phyloP scores from a whole-genome alignment of 306 rosid genomes.

The Cucumis sativus region Cucumber_9930_V3 NC_026658.2:4133501-4134000 shows the following conservation, averaged over 20 bases:
- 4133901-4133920: no score
- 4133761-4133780: conserved; percentile 62
- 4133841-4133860: not conserved
- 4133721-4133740: not conserved
- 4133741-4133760: conserved; percentile 15
- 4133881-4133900: no score
- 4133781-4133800: conserved; percentile 59
- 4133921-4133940: no score
- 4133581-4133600: not conserved
- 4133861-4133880: no score
- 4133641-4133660: not conserved
- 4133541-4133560: conserved; percentile 94
- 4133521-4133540: conserved; percentile 90
- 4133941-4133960: not conserved
- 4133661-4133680: not conserved
- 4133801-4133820: conserved; percentile 83
- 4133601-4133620: not conserved
- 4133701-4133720: not conserved
- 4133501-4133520: conserved; percentile 99
- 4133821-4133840: conserved; percentile 84
- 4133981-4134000: no score
- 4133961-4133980: not conserved
- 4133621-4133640: not conserved
- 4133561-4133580: conserved; percentile 21
- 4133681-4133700: not conserved